phyloP scores from a whole-genome alignment of 345 rosid genomes.

The Eucalyptus lansdowneana region DNA sequence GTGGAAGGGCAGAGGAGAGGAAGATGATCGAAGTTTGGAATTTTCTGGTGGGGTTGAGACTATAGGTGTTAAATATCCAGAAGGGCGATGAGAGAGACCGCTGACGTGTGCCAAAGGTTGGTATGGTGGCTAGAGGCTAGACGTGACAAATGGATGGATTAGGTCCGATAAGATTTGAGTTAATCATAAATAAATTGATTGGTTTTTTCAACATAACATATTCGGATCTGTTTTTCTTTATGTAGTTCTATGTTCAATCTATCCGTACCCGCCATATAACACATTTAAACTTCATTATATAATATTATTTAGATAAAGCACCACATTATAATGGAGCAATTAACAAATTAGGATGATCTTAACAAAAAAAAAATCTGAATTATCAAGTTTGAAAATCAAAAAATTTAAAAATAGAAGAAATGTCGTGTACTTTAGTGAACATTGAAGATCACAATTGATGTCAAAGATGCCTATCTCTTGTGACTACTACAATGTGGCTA shows the following conservation, averaged over 20 bases:
- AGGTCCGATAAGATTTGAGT: too few species aligned
- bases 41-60: not conserved
- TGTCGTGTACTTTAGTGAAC: not conserved
- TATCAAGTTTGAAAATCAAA: not conserved
- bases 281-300: not conserved
- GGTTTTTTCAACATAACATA: too few species aligned
- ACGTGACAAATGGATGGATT: not conserved
- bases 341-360: not conserved
- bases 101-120: not conserved
- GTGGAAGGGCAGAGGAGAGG: not conserved
- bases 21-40: not conserved
- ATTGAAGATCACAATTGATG: not conserved
- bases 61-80: not conserved
- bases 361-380: too few species aligned
- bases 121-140: not conserved
- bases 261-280: not conserved
- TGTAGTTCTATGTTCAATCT: not conserved
- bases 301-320: not conserved
- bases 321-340: not conserved
- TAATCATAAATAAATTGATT: rapidly evolving
- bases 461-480: not conserved
- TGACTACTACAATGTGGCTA: not conserved
- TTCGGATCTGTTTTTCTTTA: too few species aligned
- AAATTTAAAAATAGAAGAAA: not conserved
- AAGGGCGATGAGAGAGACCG: not conserved